Evolutionary conservation across 805 yeast genomes (phyloP), one percentile per base, ranked within the genome.

Genomic region (Lipomyces starkeyi): DNA sequence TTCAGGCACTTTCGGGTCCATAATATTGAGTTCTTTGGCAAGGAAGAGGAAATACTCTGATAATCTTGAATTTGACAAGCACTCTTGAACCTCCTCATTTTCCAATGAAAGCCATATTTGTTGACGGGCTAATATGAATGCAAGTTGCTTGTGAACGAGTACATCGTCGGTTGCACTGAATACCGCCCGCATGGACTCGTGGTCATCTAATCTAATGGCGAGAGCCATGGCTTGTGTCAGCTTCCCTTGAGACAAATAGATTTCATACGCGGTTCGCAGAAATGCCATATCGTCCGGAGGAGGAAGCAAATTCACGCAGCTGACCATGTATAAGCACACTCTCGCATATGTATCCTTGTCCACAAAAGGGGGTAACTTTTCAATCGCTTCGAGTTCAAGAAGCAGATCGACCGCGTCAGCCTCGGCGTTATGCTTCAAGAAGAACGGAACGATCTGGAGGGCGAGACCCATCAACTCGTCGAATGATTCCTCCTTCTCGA

Each of bases 401-500:
- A 95, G 83, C 73, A 95, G 82, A 80, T 95, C 99, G 32, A 95
- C 97, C 1, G 99, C 99, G 77, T 95, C 99, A 25, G 97, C 97
- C 80, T 95, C 99, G 55, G 97, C 98, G 77, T 95, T 94, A 80
- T 94, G 98, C 76, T 91, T 88, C 73, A 95, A 84, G 81, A 95
- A 94, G 75, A 88, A 90, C 52, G 97, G 97, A 53, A 91, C 93
- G 73, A 95, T 88, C 73, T 88, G 86, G 73, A 91, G 80, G 6
- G 97, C 85, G 73, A 95, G 83, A 59, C 85, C 83, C 64, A 90
- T 79, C 71, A 95, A 82, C 55, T 84, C 82, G 8, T 75, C 78
- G 49, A 76, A 72, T 4, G 66, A 76, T 7, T 73, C 67, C 35
- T 66, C 73, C 52, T 71, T 55, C 53, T 68, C 71, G 27, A 67